Evolutionary conservation across 768 basidiomycete genomes (phyloP).

Genomic region (Podaxis sp.): DNA sequence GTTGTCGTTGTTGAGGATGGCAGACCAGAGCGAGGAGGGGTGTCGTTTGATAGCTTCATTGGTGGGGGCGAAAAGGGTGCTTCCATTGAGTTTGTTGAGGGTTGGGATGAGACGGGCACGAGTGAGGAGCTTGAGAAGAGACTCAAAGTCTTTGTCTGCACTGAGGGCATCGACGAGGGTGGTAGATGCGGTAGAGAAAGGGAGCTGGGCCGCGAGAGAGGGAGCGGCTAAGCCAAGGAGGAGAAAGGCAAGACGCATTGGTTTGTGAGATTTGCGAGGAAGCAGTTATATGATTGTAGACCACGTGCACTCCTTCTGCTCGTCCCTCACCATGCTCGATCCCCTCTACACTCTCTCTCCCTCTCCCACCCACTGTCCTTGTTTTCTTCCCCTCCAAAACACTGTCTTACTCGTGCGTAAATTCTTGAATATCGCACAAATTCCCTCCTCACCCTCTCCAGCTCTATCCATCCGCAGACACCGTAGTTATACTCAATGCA

Average conservation of each 20-base stretch:
- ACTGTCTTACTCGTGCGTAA: slow-evolving; percentile 56
- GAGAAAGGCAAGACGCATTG: slow-evolving; percentile 17
- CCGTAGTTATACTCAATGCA: slow-evolving; percentile 71
- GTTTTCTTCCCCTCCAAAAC: slow-evolving; percentile 52
- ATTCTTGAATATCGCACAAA: neutral
- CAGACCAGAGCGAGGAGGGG: slow-evolving; percentile 33
- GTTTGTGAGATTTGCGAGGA: neutral
- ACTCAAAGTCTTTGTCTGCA: slow-evolving; percentile 71
- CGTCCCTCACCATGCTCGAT: slow-evolving; percentile 29
- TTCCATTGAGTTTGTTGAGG: slow-evolving; percentile 76
- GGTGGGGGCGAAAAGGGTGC: slow-evolving; percentile 92
- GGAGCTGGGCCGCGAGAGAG: slow-evolving; percentile 25
- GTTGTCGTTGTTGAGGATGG: slow-evolving; percentile 33
- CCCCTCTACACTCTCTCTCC: slow-evolving; percentile 36
- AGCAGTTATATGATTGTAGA: neutral
- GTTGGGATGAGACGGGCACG: slow-evolving; percentile 86
- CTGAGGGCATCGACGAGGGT: slow-evolving; percentile 80
- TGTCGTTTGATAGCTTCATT: slow-evolving; percentile 79
- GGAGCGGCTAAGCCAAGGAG: slow-evolving; percentile 13
- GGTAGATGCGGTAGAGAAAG: slow-evolving; percentile 29
- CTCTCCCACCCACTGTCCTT: slow-evolving; percentile 50
- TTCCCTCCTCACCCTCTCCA: slow-evolving; percentile 24
- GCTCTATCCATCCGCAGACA: slow-evolving; percentile 71
- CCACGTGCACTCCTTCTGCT: slow-evolving; percentile 5
- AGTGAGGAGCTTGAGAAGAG: slow-evolving; percentile 74